Percentiles rank a stretch among this genome's conserved stretches.
Conservation (phyloP, 1,284 basidiomycete species). For the Phylloboletellus chloephorus region DNA sequence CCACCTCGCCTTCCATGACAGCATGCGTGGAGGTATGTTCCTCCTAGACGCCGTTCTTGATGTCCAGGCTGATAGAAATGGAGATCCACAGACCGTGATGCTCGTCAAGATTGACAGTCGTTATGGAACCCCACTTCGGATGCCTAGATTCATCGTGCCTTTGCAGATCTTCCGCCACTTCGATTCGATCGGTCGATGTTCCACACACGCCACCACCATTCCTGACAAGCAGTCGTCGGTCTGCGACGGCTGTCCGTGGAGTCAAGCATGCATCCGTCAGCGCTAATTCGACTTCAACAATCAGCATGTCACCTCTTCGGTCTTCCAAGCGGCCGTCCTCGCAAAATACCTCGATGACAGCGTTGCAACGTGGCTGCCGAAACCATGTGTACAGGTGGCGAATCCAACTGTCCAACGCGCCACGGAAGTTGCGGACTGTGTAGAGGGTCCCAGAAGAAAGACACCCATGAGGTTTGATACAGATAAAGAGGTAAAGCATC, state of each 20-base stretch:
- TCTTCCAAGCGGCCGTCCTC: conserved; percentile 11
- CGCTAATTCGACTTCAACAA: conserved; percentile 11
- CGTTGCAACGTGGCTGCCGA: conserved; percentile 11
- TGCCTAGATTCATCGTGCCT: conserved; percentile 26
- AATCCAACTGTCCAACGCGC: conserved; percentile 22
- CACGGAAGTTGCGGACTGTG: conserved; percentile 30
- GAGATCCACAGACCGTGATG: conserved; percentile 21
- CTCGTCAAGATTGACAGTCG: conserved; percentile 24
- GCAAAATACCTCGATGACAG: conserved; percentile 5
- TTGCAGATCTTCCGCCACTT: conserved; percentile 23
- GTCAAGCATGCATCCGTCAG: conserved; percentile 11
- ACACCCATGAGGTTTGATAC: conserved; percentile 22
- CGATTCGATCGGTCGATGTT: conserved; percentile 17
- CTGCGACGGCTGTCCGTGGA: conserved; percentile 4
- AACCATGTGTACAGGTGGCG: conserved; percentile 13
- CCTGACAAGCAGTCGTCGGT: conserved; percentile 2
- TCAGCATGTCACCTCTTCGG: conserved; percentile 18
- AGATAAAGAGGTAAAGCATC: conserved; percentile 20
- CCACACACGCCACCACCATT: conserved; percentile 5
- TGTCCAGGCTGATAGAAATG: conserved; percentile 7
- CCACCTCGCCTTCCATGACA: conserved; percentile 16
- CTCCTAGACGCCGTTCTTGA: conserved; percentile 21
- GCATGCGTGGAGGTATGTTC: conserved; percentile 6
- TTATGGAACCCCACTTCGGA: conserved; percentile 20
- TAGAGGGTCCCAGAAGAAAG: conserved; percentile 18